phyloP scores from a whole-genome alignment of 73 alveolate species.

The Uronychia binucleata region DNA sequence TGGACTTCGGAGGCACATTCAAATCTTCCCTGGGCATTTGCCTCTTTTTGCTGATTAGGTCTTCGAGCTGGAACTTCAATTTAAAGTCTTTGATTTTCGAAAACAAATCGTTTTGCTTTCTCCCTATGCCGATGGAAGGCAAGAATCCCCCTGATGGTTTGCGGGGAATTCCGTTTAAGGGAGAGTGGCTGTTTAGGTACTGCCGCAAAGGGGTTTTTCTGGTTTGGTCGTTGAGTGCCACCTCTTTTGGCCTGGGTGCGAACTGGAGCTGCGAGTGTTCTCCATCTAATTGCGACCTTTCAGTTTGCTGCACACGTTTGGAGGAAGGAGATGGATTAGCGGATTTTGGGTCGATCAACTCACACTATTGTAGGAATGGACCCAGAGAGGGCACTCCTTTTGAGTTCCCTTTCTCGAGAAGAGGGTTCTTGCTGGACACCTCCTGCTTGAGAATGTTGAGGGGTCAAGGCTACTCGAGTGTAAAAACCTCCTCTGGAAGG shows the following conservation, averaged over 20 bases:
- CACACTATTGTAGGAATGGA: too few species aligned
- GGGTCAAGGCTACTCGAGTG: background rate
- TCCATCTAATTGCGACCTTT: too few species aligned
- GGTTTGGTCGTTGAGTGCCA: too few species aligned
- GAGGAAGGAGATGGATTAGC: too few species aligned
- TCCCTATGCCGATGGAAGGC: background rate
- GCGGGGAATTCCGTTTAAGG: too few species aligned
- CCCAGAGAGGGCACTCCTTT: too few species aligned
- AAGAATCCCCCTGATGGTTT: background rate
- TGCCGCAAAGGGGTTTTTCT: too few species aligned
- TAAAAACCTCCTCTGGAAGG: background rate
- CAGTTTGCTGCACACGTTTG: too few species aligned
- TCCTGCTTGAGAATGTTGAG: background rate
- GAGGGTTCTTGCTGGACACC: background rate
- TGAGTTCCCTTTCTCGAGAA: background rate
- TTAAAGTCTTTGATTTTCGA: background rate
- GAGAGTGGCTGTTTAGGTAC: too few species aligned
- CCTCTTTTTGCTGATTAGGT: background rate
- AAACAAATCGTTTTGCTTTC: background rate
- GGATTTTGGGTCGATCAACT: too few species aligned
- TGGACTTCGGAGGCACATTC: background rate
- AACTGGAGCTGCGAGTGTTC: too few species aligned
- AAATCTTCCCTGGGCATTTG: background rate
- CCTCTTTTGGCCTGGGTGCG: too few species aligned
- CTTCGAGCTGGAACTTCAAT: background rate